Evolutionary conservation across 805 yeast species (phyloP), one percentile per base, ranked within the genome.

Genomic region (Lipomyces yamanashiensis): DNA sequence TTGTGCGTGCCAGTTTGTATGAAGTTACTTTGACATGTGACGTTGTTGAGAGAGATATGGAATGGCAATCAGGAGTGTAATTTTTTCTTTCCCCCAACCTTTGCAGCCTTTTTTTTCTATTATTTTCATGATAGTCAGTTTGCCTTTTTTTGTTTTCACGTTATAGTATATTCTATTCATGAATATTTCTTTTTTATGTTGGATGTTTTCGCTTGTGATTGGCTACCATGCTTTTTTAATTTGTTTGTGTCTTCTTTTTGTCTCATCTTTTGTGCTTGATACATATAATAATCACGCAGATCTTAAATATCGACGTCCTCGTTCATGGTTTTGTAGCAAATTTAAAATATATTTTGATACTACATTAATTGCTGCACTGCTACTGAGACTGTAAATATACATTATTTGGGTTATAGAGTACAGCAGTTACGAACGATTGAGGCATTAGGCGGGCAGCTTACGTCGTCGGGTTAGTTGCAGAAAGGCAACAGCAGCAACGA

Each of bases 401-500:
- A 2, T 39, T 3, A 39, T 15, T 17, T 36, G 13, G 36, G 12
- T 50, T 6, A 12, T n/a, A 34, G 21, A 34, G 15, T 17, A 28
- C 28, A 28, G n/a, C 5, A 28, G 28, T 3, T 2, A 21, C 2
- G 23, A 17, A 9, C 2, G 8, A 13, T 6, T 34, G 33, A 9
- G n/a, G 13, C n/a, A 5, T 51, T 37, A 51, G 13, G 54, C 59
- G 7, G 28, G 40, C 7, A 48, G 28, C 37, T 49, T 61, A 19
- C 37, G 12, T 7, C 54, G 58, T 7, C 61, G 52, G 37, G 44
- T 43, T 7, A 40, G 13, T 13, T 43, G 40, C 37, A 64, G 39
- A 17, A 57, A 28, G 21, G 44, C 40, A 8, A 40, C 58, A 12
- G 69, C 60, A 17, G 57, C 59, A 40, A 41, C 73, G 62, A 88